A percentile compares a stretch with the other conserved stretches of the same genome.
Evolutionary conservation across 495 filamentous ascomycete genomes (phyloP).

Genomic region (Penicillium steckii): DNA sequence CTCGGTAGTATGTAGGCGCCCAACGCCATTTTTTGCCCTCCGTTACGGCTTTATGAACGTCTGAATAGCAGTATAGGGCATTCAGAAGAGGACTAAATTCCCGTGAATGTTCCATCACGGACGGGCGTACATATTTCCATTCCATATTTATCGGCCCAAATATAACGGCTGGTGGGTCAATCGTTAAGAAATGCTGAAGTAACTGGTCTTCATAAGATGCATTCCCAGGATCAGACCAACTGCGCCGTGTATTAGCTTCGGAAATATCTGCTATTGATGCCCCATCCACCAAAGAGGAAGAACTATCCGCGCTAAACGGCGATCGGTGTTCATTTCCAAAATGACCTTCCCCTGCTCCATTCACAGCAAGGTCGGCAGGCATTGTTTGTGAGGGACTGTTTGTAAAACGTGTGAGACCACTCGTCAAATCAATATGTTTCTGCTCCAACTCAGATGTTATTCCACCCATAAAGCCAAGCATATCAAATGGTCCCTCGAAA

Average conservation of each 20-base stretch:
- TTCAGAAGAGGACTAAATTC: conserved; percentile 28
- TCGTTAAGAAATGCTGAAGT: conserved; percentile 32
- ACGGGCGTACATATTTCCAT: conserved; percentile 35
- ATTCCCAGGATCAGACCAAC: conserved; percentile 20
- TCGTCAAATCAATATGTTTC: conserved; percentile 36
- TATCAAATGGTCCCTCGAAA: conserved; percentile 31
- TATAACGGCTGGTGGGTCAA: conserved; percentile 33
- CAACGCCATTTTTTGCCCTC: conserved; percentile 33
- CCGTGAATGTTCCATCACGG: conserved; percentile 26
- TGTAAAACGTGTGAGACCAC: conserved; percentile 20
- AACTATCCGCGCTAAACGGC: conserved; percentile 15
- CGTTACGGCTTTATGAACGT: conserved; percentile 29
- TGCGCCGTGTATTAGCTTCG: conserved; percentile 14
- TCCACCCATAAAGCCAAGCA: conserved; percentile 41
- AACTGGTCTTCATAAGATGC: conserved; percentile 35
- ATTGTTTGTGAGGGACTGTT: conserved; percentile 14
- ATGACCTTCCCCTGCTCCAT: conserved; percentile 8
- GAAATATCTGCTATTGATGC: conserved; percentile 16
- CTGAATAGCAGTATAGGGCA: conserved; percentile 38
- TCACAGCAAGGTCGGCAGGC: not conserved
- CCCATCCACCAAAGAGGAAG: conserved; percentile 15
- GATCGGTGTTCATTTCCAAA: conserved; percentile 8
- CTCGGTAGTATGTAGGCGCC: conserved; percentile 33
- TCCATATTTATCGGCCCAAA: conserved; percentile 37
- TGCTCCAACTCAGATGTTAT: conserved; percentile 41